Base-by-base conservation (phyloP, 139 green algal genomes). In the Limnomonas spitsbergensis region DNA sequence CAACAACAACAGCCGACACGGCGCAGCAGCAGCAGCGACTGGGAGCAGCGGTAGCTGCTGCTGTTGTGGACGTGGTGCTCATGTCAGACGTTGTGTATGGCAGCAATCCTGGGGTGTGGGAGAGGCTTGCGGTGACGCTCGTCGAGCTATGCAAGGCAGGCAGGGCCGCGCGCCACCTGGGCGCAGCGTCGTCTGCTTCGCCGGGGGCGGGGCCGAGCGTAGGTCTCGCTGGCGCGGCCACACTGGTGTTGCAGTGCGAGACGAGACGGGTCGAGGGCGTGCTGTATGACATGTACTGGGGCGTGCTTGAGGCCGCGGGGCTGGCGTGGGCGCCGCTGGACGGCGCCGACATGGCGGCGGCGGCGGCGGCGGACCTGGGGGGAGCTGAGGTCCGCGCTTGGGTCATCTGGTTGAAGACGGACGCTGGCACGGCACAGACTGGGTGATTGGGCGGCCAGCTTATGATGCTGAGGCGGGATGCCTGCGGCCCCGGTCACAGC, bases 241-340 rank as follows among this genome's bases (percentile, higher is more conserved):
- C 70, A 3, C 38, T 76, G 36, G 27, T 76, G 6, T 38, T 78
- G 52, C 76, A 81, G 76, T 53, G 53, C 7, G 76, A 81, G 66
- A 76, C 37, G 14, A 7, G 42, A 1, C 39, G 77, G 1, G 42
- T 77, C 9, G 77, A 81, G 40, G 77, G 77, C 26, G 67, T 81
- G 35, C 67, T 81, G 77, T 81, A 81, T 54, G 67, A 56, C 2
- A 26, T 69, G 42, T 81, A 81, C 42, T 81, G 77, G 77, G 34
- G 27, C 20, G 54, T 71, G 26, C 24, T 77, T 66, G 42, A 53
- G 4, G 34, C 2, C 0, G 77, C 68, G 7, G 66, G 67, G 26
- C 76, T 81, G 40, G 2, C 37, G 3, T 54, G 71, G 40, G 20
- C 37, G 32, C 29, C 40, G 32, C 66, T 80, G 66, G 27, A 61